phyloP scores from a whole-genome alignment of 192 early-diverging fungal species.

The Backusella westeae region DNA sequence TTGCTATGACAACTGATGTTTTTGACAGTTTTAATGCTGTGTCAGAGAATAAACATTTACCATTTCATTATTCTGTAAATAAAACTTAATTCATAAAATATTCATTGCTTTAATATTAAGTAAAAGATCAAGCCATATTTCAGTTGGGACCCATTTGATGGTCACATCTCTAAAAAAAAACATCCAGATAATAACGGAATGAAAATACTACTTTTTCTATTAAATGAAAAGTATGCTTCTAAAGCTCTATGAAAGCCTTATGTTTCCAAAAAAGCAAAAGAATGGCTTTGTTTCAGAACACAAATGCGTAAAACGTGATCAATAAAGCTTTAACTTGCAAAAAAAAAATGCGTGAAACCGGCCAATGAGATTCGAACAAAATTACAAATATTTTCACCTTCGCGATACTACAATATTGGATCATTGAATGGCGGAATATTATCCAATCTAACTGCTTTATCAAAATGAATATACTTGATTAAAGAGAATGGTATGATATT shows the following conservation, averaged over 20 bases:
- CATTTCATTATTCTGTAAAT: neutral
- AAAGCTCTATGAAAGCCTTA: neutral
- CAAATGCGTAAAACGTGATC: neutral
- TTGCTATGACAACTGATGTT: neutral
- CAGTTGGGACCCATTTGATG: no score
- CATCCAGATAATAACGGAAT: no score
- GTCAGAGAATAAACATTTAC: neutral
- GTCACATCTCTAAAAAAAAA: no score
- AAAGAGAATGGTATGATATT: neutral
- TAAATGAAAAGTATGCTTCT: neutral
- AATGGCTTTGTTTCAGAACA: neutral
- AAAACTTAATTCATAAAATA: neutral
- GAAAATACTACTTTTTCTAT: no score
- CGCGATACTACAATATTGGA: no score
- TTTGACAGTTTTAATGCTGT: neutral
- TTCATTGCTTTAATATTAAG: no score
- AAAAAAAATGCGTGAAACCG: neutral
- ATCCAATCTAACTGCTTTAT: neutral
- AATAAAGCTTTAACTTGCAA: no score
- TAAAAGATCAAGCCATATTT: no score
- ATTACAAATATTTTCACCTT: neutral
- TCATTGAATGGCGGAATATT: neutral
- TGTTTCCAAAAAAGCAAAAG: neutral
- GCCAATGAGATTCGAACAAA: neutral
- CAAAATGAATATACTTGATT: neutral